These are phyloP conservation scores for Brassica cretica DNA, from an alignment of 345 rosid genomes.

Conservation along the genomic window DNA sequence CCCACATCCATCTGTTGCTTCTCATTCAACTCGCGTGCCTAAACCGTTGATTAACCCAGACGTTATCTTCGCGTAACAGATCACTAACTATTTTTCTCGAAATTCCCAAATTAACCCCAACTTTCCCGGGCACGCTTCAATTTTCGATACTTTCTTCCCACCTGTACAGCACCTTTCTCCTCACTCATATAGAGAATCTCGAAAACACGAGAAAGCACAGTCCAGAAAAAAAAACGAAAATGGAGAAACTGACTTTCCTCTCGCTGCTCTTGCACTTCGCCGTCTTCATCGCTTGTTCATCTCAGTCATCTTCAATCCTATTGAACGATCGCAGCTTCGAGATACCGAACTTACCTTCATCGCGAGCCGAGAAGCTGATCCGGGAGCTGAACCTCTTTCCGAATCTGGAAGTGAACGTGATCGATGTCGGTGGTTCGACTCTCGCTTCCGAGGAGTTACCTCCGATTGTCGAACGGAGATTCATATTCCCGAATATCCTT, in stretches of 20 bases:
- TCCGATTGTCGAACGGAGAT: conserved; percentile 63
- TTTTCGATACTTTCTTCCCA: neutral
- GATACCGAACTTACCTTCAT: conserved; percentile 56
- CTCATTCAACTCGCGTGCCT: conserved; percentile 30
- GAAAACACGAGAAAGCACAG: neutral
- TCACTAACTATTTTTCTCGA: neutral
- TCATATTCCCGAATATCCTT: conserved; percentile 65
- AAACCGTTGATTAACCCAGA: conserved; percentile 34
- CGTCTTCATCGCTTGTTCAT: conserved; percentile 25
- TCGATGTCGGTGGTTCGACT: conserved; percentile 34
- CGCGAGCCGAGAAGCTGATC: conserved; percentile 74
- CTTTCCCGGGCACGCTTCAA: conserved; percentile 17
- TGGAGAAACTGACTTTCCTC: conserved; percentile 43
- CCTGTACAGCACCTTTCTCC: neutral
- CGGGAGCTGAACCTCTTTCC: conserved; percentile 87
- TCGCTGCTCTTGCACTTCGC: conserved; percentile 30
- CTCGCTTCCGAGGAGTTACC: conserved; percentile 18
- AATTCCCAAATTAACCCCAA: conserved; percentile 30
- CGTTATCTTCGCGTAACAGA: conserved; percentile 36
- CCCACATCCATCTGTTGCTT: conserved; percentile 30
- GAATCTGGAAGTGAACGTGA: conserved; percentile 58
- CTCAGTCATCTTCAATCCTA: conserved; percentile 37
- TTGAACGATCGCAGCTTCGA: conserved; percentile 41
- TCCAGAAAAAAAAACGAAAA: conserved; percentile 18
- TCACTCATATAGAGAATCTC: neutral